These are phyloP conservation scores for Suillus subaureus DNA, from an alignment of 768 basidiomycete species.

Conservation along the genomic window DNA sequence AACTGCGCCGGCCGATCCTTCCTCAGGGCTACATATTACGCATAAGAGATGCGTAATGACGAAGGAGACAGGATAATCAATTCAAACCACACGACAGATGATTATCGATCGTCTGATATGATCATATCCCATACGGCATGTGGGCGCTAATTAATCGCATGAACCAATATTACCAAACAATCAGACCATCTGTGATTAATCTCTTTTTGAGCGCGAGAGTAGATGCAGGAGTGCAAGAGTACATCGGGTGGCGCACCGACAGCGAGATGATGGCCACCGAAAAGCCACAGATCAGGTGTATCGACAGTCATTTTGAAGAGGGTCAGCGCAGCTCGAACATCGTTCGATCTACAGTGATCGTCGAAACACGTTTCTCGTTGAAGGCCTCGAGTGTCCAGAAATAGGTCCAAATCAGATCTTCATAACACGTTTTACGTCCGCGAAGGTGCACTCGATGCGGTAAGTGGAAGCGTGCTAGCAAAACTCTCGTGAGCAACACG, in stretches of 20 bases:
- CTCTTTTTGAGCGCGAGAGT: slow-evolving; percentile 3
- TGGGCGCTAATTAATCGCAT: background rate
- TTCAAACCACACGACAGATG: background rate
- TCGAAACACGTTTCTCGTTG: background rate
- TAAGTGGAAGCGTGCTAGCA: background rate
- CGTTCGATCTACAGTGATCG: background rate
- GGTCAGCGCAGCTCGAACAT: background rate
- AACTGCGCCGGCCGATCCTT: background rate
- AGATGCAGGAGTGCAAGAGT: background rate
- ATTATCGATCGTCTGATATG: background rate
- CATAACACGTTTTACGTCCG: slow-evolving; percentile 5
- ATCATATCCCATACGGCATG: background rate
- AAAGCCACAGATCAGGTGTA: background rate
- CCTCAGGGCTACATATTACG: background rate
- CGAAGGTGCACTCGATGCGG: background rate
- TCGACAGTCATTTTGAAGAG: background rate
- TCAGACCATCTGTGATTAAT: background rate
- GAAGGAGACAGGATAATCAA: background rate
- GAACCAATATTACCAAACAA: background rate
- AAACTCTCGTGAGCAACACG: slow-evolving; percentile 4
- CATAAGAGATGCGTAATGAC: background rate
- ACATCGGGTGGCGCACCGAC: background rate
- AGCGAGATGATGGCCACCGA: background rate
- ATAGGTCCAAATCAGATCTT: background rate
- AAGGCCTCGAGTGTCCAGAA: background rate